phyloP scores from a whole-genome alignment of 1,284 basidiomycete species.

The Pseudozyma pruni region DNA sequence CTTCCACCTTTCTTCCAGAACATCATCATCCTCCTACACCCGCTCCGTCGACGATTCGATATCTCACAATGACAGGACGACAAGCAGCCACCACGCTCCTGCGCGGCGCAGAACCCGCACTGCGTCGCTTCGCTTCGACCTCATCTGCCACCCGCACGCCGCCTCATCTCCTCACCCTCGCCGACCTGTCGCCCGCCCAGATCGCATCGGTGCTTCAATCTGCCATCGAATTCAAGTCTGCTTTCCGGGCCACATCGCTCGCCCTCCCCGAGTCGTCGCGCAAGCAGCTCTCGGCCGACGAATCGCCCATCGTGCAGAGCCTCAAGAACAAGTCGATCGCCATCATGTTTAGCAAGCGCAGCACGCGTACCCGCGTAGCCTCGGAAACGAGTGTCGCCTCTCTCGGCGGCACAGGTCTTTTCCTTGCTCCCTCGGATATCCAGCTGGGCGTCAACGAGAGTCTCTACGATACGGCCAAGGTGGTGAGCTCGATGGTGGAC shows the following conservation, averaged over 20 bases:
- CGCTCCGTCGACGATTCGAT: background rate
- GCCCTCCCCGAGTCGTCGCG: slow-evolving; percentile 28
- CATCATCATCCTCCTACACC: background rate
- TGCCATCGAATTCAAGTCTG: slow-evolving; percentile 75
- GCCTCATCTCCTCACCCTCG: slow-evolving; percentile 77
- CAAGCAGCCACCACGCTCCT: slow-evolving; percentile 14
- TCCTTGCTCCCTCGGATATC: slow-evolving; percentile 90
- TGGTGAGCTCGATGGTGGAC: slow-evolving; percentile 92
- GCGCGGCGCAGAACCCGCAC: slow-evolving; percentile 4
- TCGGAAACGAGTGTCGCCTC: slow-evolving; percentile 76
- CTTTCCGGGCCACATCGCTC: slow-evolving; percentile 72
- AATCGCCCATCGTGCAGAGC: slow-evolving; percentile 69
- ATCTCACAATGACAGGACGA: slow-evolving; percentile 26
- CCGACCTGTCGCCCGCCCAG: slow-evolving; percentile 80
- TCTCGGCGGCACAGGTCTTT: slow-evolving; percentile 81
- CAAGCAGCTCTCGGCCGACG: slow-evolving; percentile 35
- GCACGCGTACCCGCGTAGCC: slow-evolving; percentile 88
- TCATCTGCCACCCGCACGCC: slow-evolving; percentile 18
- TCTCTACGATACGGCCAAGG: slow-evolving; percentile 79
- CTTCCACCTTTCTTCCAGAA: background rate
- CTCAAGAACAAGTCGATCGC: slow-evolving; percentile 85
- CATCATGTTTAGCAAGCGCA: slow-evolving; percentile 90
- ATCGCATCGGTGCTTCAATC: slow-evolving; percentile 76
- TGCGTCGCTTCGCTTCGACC: slow-evolving; percentile 33
- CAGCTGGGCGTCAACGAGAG: slow-evolving; percentile 96